Evolutionary conservation across 208 protist genomes (phyloP).

Genomic region (Lotmaria passim): DNA sequence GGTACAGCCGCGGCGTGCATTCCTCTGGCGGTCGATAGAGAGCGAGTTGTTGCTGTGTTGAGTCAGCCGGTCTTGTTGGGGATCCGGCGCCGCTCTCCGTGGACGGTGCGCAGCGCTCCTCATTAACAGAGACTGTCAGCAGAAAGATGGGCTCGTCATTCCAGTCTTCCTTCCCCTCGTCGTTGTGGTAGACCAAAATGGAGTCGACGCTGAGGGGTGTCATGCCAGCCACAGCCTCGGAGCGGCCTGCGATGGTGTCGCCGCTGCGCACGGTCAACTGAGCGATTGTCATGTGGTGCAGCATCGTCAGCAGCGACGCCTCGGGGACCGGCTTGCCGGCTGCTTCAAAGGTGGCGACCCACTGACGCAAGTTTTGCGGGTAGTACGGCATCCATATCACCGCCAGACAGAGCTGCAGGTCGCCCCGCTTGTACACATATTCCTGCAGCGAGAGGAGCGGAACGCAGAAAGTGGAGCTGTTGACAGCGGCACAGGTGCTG

Average conservation of each 20-base stretch:
- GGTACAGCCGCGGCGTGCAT: slow-evolving; percentile 7
- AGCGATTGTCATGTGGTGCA: slow-evolving; percentile 46
- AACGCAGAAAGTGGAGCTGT: slow-evolving; percentile 51
- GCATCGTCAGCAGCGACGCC: slow-evolving; percentile 28
- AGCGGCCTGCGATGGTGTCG: background rate
- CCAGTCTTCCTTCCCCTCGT: slow-evolving; percentile 10
- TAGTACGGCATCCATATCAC: slow-evolving; percentile 82
- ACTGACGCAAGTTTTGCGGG: slow-evolving; percentile 42
- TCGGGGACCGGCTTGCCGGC: slow-evolving; percentile 43
- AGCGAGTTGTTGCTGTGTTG: background rate
- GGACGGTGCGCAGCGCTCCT: background rate
- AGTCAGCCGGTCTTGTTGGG: background rate
- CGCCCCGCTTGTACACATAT: slow-evolving; percentile 38
- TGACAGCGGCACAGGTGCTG: slow-evolving; percentile 28
- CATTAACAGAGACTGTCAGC: slow-evolving; percentile 27
- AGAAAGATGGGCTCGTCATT: slow-evolving; percentile 37
- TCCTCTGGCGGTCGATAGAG: slow-evolving; percentile 28
- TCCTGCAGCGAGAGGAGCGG: slow-evolving; percentile 56
- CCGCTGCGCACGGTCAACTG: slow-evolving; percentile 36
- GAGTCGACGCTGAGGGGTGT: slow-evolving; percentile 11
- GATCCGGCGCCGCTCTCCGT: background rate
- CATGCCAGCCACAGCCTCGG: background rate
- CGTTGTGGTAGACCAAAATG: slow-evolving; percentile 47
- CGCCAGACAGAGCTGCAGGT: slow-evolving; percentile 38
- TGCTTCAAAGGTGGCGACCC: slow-evolving; percentile 36